A percentile compares a stretch with the other conserved stretches of the same genome.
phyloP scores from a whole-genome alignment of 108 stramenopile species.

The Thalassiosira profunda region DNA sequence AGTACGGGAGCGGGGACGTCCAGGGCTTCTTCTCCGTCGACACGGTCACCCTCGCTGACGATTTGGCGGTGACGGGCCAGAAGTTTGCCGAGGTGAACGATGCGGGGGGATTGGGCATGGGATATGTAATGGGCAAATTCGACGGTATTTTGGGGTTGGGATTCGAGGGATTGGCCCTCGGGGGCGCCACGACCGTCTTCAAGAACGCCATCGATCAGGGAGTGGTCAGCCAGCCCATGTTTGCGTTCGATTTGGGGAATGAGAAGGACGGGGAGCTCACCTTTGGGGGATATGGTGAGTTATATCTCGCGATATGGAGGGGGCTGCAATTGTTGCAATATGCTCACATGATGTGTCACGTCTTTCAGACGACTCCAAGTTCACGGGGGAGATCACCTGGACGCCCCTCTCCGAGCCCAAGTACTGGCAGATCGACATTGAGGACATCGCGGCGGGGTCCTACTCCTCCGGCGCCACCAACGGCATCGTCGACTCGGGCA shows the following conservation, averaged over 20 bases:
- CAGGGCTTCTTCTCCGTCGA: constrained; percentile 78
- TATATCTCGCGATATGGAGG: no score
- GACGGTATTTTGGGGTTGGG: constrained; percentile 99
- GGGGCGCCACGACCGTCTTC: constrained; percentile 91
- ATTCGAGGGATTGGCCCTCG: constrained; percentile 92
- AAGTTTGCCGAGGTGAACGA: constrained; percentile 92
- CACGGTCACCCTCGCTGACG: constrained; percentile 73
- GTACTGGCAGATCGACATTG: constrained; percentile 93
- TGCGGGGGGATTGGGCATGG: constrained; percentile 98
- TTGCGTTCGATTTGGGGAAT: constrained; percentile 98
- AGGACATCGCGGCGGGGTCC: constrained; percentile 67
- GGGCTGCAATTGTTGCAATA: no score
- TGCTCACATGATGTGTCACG: no score
- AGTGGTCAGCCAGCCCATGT: constrained; percentile 76
- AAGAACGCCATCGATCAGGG: constrained; percentile 92
- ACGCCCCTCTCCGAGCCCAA: constrained; percentile 81
- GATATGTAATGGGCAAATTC: constrained; percentile 95
- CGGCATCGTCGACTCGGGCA: constrained; percentile 95
- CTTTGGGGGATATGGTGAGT: constrained; percentile 91
- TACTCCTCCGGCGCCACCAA: constrained; percentile 42
- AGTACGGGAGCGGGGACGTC: constrained; percentile 94
- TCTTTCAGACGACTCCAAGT: constrained; percentile 62
- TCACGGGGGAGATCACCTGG: constrained; percentile 79
- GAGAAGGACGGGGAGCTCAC: constrained; percentile 94
- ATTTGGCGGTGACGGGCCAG: constrained; percentile 66